Evolutionary conservation across 2,329 filamentous ascomycete species (phyloP).

Genomic region (Aureobasidium uvarum): DNA sequence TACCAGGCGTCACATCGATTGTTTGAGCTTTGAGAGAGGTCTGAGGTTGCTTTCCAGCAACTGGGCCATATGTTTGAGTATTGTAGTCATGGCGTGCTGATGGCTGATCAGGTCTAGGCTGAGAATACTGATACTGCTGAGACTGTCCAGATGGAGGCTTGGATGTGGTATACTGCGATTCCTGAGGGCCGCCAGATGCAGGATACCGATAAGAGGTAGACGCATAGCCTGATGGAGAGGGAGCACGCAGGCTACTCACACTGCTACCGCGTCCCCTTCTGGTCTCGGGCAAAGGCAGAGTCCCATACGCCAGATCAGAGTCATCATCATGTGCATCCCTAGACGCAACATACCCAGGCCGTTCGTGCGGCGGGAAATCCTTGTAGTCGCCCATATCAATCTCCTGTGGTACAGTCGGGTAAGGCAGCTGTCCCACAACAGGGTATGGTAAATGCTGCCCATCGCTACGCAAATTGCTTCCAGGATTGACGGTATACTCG

Average conservation of each 20-base stretch:
- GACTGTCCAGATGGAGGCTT: not conserved
- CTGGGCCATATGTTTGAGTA: slow-evolving; percentile 37
- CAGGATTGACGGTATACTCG: slow-evolving; percentile 11
- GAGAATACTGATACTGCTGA: slow-evolving; percentile 6
- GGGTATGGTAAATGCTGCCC: slow-evolving; percentile 26
- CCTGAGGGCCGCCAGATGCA: not conserved
- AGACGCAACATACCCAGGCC: slow-evolving; percentile 32
- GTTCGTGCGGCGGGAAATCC: slow-evolving; percentile 47
- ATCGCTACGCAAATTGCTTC: not conserved
- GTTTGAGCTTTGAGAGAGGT: slow-evolving; percentile 33
- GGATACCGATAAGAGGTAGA: not conserved
- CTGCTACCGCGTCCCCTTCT: slow-evolving; percentile 3
- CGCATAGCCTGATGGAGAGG: not conserved
- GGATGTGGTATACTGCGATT: not conserved
- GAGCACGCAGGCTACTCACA: not conserved
- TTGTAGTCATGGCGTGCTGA: slow-evolving; percentile 47
- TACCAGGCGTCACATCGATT: slow-evolving; percentile 46
- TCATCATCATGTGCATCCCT: slow-evolving; percentile 31
- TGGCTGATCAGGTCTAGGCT: slow-evolving; percentile 24
- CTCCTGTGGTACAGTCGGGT: slow-evolving; percentile 34
- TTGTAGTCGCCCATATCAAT: slow-evolving; percentile 48
- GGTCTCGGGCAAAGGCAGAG: slow-evolving; percentile 4
- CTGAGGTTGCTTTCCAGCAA: slow-evolving; percentile 2
- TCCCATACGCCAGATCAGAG: slow-evolving; percentile 38
- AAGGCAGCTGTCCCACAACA: slow-evolving; percentile 30